Conservation (phyloP, 768 basidiomycete species). For the Mrakia gelida region DNA sequence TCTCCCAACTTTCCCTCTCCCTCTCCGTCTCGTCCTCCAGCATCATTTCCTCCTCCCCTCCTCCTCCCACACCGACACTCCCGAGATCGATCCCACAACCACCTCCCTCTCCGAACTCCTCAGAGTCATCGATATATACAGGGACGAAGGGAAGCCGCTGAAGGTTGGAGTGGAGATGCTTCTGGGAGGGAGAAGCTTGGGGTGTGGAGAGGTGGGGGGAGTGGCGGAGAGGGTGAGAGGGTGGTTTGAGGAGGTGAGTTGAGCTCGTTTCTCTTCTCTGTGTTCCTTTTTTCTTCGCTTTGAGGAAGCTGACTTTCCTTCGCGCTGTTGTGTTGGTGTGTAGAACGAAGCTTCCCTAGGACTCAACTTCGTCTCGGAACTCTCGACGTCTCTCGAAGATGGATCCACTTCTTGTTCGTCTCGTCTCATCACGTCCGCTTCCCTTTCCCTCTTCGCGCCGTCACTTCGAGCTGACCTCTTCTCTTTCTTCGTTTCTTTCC, state of each 20-base stretch:
- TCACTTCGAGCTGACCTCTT: neutral
- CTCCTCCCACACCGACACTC: neutral
- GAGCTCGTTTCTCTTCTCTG: neutral
- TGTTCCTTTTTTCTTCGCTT: neutral
- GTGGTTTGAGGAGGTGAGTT: conserved; percentile 2
- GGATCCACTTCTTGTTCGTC: neutral
- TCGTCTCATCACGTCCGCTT: neutral
- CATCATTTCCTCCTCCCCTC: conserved; percentile 12
- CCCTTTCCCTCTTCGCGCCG: neutral
- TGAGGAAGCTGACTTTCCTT: neutral
- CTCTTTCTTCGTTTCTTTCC: neutral
- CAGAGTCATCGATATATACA: conserved; percentile 4
- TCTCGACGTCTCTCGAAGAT: neutral
- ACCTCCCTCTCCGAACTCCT: neutral
- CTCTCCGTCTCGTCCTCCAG: neutral
- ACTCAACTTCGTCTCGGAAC: neutral
- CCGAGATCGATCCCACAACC: neutral
- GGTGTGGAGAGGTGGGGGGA: neutral
- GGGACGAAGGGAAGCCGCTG: neutral
- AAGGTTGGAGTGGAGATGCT: neutral
- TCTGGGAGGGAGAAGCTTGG: neutral
- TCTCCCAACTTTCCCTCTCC: neutral
- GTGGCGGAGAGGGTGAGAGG: neutral
- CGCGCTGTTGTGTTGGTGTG: neutral
- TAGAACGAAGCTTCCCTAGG: neutral